Conservation (phyloP, 495 filamentous ascomycete genomes). For the Hypoxylon crocopeplum region DNA sequence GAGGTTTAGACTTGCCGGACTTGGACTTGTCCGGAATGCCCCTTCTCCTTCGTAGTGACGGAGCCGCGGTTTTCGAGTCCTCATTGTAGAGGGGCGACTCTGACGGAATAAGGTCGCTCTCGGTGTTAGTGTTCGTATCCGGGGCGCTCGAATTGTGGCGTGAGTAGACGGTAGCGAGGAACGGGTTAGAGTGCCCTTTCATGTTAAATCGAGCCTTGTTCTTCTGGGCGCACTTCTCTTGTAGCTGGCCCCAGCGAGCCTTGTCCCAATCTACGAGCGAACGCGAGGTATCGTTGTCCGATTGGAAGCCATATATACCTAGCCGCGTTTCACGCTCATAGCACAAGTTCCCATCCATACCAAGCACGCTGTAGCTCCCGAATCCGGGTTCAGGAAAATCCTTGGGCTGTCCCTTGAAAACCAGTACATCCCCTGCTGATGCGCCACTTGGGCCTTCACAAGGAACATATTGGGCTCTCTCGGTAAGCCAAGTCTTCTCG, state of each 20-base stretch:
- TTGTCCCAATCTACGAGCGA: slow-evolving; percentile 65
- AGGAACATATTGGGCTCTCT: slow-evolving; percentile 40
- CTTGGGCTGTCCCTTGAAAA: slow-evolving; percentile 66
- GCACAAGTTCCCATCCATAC: slow-evolving; percentile 81
- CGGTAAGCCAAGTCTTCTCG: slow-evolving; percentile 39
- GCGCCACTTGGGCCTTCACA: slow-evolving; percentile 47
- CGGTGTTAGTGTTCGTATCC: slow-evolving; percentile 3
- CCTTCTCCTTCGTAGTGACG: slow-evolving; percentile 14
- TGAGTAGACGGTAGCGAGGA: slow-evolving; percentile 38
- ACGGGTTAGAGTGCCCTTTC: slow-evolving; percentile 41
- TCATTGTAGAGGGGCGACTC: slow-evolving; percentile 11
- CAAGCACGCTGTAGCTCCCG: slow-evolving; percentile 76
- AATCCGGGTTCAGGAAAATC: slow-evolving; percentile 79
- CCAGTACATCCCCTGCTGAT: slow-evolving; percentile 45
- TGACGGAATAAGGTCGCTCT: slow-evolving; percentile 7
- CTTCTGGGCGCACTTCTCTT: slow-evolving; percentile 64
- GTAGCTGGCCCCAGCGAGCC: slow-evolving; percentile 74
- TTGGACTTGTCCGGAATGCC: slow-evolving; percentile 6
- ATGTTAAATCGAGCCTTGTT: slow-evolving; percentile 68
- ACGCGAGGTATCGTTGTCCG: slow-evolving; percentile 43
- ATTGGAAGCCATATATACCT: slow-evolving; percentile 77
- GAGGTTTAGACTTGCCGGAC: slow-evolving; percentile 15
- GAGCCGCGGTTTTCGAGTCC: slow-evolving; percentile 4
- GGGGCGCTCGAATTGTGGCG: slow-evolving; percentile 24
- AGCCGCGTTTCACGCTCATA: slow-evolving; percentile 89